Conservation (phyloP, 1,139 yeast species). For the Geotrichum aggregatum region DNA sequence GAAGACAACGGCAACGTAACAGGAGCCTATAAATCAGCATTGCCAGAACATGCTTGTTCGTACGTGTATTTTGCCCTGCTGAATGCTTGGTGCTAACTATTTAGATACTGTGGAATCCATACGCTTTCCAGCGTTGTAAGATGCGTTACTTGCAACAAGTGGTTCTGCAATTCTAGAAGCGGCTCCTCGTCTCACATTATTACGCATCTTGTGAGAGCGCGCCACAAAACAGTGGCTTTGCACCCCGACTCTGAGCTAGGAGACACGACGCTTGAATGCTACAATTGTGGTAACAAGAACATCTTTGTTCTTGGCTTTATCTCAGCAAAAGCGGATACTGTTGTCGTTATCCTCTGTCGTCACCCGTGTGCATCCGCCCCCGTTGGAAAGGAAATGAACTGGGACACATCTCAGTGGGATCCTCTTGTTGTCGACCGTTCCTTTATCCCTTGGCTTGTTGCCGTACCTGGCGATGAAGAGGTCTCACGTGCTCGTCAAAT, state of each 20-base stretch:
- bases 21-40: slow-evolving; percentile 19
- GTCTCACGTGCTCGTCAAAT: slow-evolving; percentile 51
- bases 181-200: slow-evolving; percentile 75
- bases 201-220: slow-evolving; percentile 76
- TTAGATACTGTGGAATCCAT: slow-evolving; percentile 67
- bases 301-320: slow-evolving; percentile 83
- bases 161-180: slow-evolving; percentile 87
- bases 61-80: slow-evolving; percentile 20
- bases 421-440: slow-evolving; percentile 76
- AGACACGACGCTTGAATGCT: slow-evolving; percentile 81
- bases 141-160: slow-evolving; percentile 72
- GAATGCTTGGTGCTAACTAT: not conserved
- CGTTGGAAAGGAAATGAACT: slow-evolving; percentile 45
- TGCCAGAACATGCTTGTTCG: slow-evolving; percentile 39
- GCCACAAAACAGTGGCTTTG: slow-evolving; percentile 65
- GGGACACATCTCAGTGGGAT: slow-evolving; percentile 91
- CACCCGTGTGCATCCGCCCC: slow-evolving; percentile 77
- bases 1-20: slow-evolving; percentile 12
- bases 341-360: slow-evolving; percentile 82
- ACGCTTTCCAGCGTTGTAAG: slow-evolving; percentile 63
- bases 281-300: slow-evolving; percentile 80
- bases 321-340: slow-evolving; percentile 80
- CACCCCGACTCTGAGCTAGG: slow-evolving; percentile 84
- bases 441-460: slow-evolving; percentile 77
- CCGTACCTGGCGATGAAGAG: slow-evolving; percentile 64